Base-by-base conservation (phyloP, 345 rosid species). In the Mangifera indica region DNA sequence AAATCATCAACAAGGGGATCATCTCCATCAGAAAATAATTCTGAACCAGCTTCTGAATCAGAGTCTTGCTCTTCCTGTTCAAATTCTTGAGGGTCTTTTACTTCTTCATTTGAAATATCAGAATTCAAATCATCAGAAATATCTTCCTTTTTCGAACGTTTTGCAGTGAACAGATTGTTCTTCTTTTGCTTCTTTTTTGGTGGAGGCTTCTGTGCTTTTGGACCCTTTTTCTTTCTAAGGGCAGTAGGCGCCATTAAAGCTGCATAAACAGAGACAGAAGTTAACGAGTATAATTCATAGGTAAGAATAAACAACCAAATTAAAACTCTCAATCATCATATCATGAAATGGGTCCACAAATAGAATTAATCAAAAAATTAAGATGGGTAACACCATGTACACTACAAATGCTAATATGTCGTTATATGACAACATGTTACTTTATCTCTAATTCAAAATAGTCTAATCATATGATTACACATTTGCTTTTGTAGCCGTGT, bases 1-100 rank as follows among this genome's bases (percentile, higher is more conserved):
- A 87, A 87, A 78, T 87, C 90, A 67, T 84, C 87, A 6, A 88
- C 84, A 26, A 89, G 72, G 2, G 86, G 87, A 62, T 80, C 92
- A 61, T 86, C 89, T 14, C 79, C 91, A 60, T 84, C 88, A 2
- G 89, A 76, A 24, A 85, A 81, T 21, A 77, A 70, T 18, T 86
- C 90, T 21, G 89, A 87, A 58, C 79, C 93, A 51, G 74, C 62
- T 48, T 51, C 78, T 59, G 83, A 85, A 82, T 56, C 85, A n/a
- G 83, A 81, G 0, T 69, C 76, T 37, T 42, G 77, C n/a, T 79
- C 93, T 17, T 79, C 83, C 26, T 60, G 84, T 45, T 66, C 85
- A 67, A 81, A 82, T 29, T 75, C 83, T 46, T 66, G 81, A 15
- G 22, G 37, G 59, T 80, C 84, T 62, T 81, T 83, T 14, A 76